These are phyloP conservation scores for Oryza australiensis DNA, from an alignment of 176 grass and related monocot species.

Conservation along the genomic window DNA sequence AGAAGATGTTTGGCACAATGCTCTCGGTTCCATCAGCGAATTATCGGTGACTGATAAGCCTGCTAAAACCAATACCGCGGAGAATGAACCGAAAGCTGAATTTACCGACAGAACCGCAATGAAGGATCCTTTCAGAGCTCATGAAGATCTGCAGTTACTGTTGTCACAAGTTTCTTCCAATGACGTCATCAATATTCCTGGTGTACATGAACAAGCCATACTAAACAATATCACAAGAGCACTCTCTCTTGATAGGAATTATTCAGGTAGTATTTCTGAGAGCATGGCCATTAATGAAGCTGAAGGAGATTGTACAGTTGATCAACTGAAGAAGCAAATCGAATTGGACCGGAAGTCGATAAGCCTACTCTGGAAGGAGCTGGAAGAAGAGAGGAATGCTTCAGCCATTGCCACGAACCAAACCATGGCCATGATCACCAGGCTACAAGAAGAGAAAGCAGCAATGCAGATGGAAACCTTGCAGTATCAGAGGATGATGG, in stretches of 20 bases:
- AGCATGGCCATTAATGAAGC: slow-evolving; percentile 31
- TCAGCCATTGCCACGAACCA: slow-evolving; percentile 78
- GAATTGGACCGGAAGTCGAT: slow-evolving; percentile 73
- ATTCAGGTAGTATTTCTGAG: slow-evolving; percentile 49
- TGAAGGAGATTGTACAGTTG: slow-evolving; percentile 63
- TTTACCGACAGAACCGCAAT: slow-evolving; percentile 38
- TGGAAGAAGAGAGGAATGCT: slow-evolving; percentile 86
- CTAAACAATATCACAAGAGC: slow-evolving; percentile 56
- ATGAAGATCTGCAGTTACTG: slow-evolving; percentile 67
- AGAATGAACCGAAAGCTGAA: slow-evolving; percentile 15
- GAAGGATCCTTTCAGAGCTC: slow-evolving; percentile 51
- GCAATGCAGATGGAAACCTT: slow-evolving; percentile 71
- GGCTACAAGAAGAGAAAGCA: slow-evolving; percentile 92
- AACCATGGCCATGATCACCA: slow-evolving; percentile 94
- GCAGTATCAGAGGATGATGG: slow-evolving; percentile 85
- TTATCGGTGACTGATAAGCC: not conserved
- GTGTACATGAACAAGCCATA: slow-evolving; percentile 39
- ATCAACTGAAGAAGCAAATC: slow-evolving; percentile 56
- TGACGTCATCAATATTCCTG: slow-evolving; percentile 35
- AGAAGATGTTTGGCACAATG: slow-evolving; percentile 29
- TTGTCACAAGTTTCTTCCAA: slow-evolving; percentile 55
- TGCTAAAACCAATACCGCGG: slow-evolving; percentile 16
- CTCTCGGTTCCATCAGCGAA: slow-evolving; percentile 9
- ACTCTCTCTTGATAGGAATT: slow-evolving; percentile 49
- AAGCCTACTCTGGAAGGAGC: slow-evolving; percentile 70